These are phyloP conservation scores for Sarcocystis neurona DNA, from an alignment of 169 alveolate genomes.

Conservation along the genomic window DNA sequence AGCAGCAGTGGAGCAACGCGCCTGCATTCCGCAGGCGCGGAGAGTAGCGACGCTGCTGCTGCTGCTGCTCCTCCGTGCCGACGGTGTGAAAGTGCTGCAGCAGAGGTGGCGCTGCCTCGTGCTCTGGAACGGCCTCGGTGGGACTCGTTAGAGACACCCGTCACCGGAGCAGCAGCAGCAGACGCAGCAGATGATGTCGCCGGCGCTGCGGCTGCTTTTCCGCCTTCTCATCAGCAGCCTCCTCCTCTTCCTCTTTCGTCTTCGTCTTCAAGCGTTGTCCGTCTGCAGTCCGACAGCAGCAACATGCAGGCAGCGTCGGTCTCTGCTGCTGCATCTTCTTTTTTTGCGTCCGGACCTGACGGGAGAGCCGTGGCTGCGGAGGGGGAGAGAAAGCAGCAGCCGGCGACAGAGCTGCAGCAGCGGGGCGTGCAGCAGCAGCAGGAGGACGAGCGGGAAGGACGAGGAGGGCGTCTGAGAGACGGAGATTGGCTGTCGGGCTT, in stretches of 20 bases:
- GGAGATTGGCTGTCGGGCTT: no score
- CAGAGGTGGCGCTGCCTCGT: neutral
- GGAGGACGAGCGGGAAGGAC: neutral
- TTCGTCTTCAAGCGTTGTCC: no score
- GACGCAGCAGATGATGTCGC: conserved; percentile 14
- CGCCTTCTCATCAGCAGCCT: no score
- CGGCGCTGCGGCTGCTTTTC: neutral
- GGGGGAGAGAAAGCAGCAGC: neutral
- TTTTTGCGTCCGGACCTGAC: neutral
- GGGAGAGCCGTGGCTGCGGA: neutral
- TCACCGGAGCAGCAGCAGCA: conserved; percentile 49
- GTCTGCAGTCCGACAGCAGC: no score
- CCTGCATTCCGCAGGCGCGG: conserved; percentile 2
- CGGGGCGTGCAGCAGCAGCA: neutral
- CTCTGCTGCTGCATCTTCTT: no score
- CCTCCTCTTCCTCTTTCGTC: no score
- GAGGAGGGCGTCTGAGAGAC: no score
- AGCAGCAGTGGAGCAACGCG: conserved; percentile 21
- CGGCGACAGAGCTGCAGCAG: neutral
- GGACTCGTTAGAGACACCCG: no score
- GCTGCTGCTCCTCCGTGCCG: neutral
- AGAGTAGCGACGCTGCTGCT: conserved; percentile 1
- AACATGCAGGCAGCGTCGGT: no score
- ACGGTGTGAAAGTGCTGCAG: neutral
- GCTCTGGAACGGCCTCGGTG: no score